A percentile compares a stretch with the other conserved stretches of the same genome.
Evolutionary conservation across 2,329 filamentous ascomycete species (phyloP).

Genomic region (Chaetomium strumarium): DNA sequence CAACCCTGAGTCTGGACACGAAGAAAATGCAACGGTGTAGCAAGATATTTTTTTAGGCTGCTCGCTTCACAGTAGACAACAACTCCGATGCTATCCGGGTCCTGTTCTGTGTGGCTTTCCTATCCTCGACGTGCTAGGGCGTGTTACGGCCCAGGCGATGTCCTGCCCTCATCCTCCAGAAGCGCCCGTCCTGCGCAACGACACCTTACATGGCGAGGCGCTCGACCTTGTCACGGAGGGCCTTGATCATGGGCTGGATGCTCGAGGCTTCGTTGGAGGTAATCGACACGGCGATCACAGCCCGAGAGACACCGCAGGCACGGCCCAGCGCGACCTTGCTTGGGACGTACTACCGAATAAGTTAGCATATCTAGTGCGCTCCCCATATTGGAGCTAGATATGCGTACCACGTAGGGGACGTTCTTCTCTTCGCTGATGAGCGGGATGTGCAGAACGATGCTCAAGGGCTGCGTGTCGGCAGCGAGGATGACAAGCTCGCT

Average conservation of each 20-base stretch:
- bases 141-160: constrained; percentile 1
- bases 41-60: constrained; percentile 3
- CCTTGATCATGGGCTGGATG: constrained; percentile 78
- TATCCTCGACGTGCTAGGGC: background rate
- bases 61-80: too few relatives aligned
- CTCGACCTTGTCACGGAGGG: constrained; percentile 93
- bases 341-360: constrained; percentile 44
- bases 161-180: background rate
- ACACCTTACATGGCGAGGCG: constrained; percentile 74
- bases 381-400: too few relatives aligned
- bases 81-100: background rate
- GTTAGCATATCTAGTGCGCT: background rate
- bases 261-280: constrained; percentile 90
- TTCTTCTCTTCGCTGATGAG: constrained; percentile 81
- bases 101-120: background rate
- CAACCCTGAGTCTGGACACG: constrained; percentile 6
- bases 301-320: constrained; percentile 80
- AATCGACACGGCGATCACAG: constrained; percentile 83
- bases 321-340: constrained; percentile 80
- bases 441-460: constrained; percentile 83
- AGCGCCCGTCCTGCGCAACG: background rate
- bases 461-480: constrained; percentile 79
- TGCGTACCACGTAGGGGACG: constrained; percentile 47
- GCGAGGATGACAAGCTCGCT: constrained; percentile 85
- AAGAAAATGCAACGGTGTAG: background rate